A percentile compares a stretch with the other conserved stretches of the same genome.
Conservation (phyloP, 345 rosid genomes). For the Brassica carinata region DNA sequence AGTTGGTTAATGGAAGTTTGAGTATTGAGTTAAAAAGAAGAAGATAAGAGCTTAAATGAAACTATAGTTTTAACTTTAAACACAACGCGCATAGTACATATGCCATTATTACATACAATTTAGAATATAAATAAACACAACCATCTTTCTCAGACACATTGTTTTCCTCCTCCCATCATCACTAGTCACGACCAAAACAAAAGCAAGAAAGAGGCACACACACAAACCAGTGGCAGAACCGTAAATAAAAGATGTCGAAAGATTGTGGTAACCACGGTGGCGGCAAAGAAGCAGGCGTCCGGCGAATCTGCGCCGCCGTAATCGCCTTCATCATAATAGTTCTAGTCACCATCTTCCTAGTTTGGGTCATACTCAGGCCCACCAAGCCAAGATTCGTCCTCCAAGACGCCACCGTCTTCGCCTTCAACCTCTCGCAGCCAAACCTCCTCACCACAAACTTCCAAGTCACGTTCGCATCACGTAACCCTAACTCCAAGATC, state of each 20-base stretch:
- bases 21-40: too few relatives aligned
- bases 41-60: not conserved
- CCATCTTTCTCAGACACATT: conserved; percentile 2
- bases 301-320: conserved; percentile 40
- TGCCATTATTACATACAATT: not conserved
- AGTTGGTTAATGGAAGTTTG: too few relatives aligned
- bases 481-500: conserved; percentile 75
- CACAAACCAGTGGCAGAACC: not conserved
- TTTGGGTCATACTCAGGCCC: conserved; percentile 87
- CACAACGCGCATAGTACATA: conserved; percentile 28
- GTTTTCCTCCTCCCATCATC: conserved; percentile 14
- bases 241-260: conserved; percentile 35
- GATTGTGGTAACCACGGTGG: conserved; percentile 45
- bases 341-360: conserved; percentile 60
- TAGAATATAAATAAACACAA: conserved; percentile 24
- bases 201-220: not conserved
- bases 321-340: conserved; percentile 54
- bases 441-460: conserved; percentile 75
- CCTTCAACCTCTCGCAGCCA: conserved; percentile 81
- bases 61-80: not conserved
- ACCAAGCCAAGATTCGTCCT: conserved; percentile 74
- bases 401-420: conserved; percentile 90
- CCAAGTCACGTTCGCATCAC: conserved; percentile 76
- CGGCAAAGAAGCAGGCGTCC: conserved; percentile 38
- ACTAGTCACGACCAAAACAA: conserved; percentile 33